Conservation (phyloP, 805 yeast genomes). For the Starmerella apicola region DNA sequence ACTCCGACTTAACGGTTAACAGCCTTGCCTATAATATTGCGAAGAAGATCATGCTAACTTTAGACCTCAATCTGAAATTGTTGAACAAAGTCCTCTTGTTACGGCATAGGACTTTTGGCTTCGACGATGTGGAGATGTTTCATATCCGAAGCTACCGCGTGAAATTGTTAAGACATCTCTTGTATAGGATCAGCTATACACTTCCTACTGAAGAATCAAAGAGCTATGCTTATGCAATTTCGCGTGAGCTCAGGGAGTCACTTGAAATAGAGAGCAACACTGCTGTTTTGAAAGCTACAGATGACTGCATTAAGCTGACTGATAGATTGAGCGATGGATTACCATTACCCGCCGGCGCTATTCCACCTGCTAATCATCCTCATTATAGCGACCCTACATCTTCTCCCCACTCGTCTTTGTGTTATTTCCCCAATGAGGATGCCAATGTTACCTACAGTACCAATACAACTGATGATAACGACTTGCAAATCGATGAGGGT, state of each 20-base stretch:
- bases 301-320: not conserved
- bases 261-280: not conserved
- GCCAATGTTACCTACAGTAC: too few relatives aligned
- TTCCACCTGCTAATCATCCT: too few relatives aligned
- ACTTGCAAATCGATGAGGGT: too few relatives aligned
- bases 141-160: constrained; percentile 15
- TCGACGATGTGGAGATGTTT: constrained; percentile 4
- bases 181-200: constrained; percentile 9
- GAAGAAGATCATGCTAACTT: constrained; percentile 7
- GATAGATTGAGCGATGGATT: too few relatives aligned
- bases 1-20: constrained; percentile 1
- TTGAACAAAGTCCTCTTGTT: constrained; percentile 16
- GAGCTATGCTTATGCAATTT: constrained; percentile 9
- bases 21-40: constrained; percentile 14
- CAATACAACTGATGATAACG: too few relatives aligned
- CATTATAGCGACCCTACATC: too few relatives aligned
- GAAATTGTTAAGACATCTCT: constrained; percentile 10
- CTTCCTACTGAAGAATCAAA: not conserved
- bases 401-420: too few relatives aligned
- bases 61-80: constrained; percentile 12
- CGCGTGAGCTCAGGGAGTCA: constrained; percentile 9
- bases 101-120: constrained; percentile 8
- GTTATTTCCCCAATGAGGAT: too few relatives aligned
- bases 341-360: too few relatives aligned
- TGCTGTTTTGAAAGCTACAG: not conserved